Conservation (phyloP, 1,284 basidiomycete species). For the Malassezia furfur region DNA sequence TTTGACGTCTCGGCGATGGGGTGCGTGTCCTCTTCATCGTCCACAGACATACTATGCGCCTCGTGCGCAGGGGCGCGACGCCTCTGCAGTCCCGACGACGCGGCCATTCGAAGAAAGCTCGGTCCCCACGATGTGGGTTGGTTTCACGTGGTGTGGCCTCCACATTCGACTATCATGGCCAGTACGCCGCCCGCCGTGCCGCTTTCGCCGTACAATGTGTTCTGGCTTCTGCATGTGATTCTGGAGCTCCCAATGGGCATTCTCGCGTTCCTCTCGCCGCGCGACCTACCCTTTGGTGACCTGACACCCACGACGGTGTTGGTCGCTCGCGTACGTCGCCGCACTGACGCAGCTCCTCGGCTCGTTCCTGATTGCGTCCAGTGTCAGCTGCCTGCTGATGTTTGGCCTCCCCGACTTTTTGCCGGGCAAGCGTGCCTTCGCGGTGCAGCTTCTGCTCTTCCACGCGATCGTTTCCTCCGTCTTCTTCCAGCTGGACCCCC, state of each 20-base stretch:
- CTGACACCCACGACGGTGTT: background rate
- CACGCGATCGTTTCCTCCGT: slow-evolving; percentile 65
- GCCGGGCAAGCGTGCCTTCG: slow-evolving; percentile 70
- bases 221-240: slow-evolving; percentile 16
- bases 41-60: background rate
- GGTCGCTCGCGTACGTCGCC: slow-evolving; percentile 1
- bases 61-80: background rate
- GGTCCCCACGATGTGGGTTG: background rate
- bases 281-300: background rate
- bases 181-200: background rate
- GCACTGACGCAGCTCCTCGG: slow-evolving; percentile 8
- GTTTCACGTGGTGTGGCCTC: background rate
- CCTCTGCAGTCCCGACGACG: slow-evolving; percentile 13
- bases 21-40: background rate
- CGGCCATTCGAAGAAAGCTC: background rate
- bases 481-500: slow-evolving; percentile 62
- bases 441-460: slow-evolving; percentile 65
- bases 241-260: slow-evolving; percentile 11
- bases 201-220: slow-evolving; percentile 16
- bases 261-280: background rate
- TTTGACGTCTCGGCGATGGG: background rate
- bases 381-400: slow-evolving; percentile 21
- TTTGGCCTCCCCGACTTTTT: slow-evolving; percentile 58
- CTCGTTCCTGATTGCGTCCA: background rate
- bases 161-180: background rate